A percentile compares a stretch with the other conserved stretches of the same genome.
Conservation (phyloP, 2,329 filamentous ascomycete genomes). For the Elsinoe perseae region DNA sequence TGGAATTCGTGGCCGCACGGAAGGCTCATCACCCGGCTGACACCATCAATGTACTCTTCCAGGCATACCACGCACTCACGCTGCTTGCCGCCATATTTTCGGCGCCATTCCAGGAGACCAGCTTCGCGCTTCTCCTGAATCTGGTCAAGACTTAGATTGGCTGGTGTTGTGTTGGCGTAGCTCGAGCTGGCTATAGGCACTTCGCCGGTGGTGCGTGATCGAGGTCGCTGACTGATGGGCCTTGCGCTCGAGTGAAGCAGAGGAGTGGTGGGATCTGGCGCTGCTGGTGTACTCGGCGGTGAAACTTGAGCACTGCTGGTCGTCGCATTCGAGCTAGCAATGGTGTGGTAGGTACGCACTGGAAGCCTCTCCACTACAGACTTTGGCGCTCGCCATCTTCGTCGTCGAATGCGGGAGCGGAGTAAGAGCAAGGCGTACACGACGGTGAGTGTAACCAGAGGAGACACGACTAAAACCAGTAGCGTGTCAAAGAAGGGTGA, state of each 20-base stretch:
- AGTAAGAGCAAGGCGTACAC: slow-evolving; percentile 85
- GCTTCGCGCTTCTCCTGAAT: slow-evolving; percentile 47
- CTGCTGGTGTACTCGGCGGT: slow-evolving; percentile 20
- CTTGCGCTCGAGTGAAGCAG: slow-evolving; percentile 50
- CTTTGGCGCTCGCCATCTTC: slow-evolving; percentile 95
- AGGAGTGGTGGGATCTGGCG: slow-evolving; percentile 56
- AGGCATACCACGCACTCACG: slow-evolving; percentile 94
- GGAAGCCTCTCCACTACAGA: slow-evolving; percentile 91
- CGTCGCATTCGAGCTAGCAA: slow-evolving; percentile 53
- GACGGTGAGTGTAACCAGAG: slow-evolving; percentile 81
- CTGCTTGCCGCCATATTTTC: slow-evolving; percentile 56
- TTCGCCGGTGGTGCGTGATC: slow-evolving; percentile 58
- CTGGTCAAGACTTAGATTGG: slow-evolving; percentile 28
- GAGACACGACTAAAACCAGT: slow-evolving; percentile 91
- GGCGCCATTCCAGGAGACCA: slow-evolving; percentile 45
- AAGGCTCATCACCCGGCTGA: slow-evolving; percentile 91
- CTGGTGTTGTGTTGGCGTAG: slow-evolving; percentile 24
- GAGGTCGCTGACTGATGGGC: slow-evolving; percentile 47
- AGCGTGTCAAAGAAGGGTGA: slow-evolving; percentile 95
- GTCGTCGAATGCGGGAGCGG: slow-evolving; percentile 76
- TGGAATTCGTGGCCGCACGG: slow-evolving; percentile 98
- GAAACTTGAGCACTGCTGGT: slow-evolving; percentile 38
- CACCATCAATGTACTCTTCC: slow-evolving; percentile 90
- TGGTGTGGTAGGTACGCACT: slow-evolving; percentile 88
- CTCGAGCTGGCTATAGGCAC: slow-evolving; percentile 32